Evolutionary conservation across 2,329 filamentous ascomycete species (phyloP).

Genomic region (Fonsecaea monophora): DNA sequence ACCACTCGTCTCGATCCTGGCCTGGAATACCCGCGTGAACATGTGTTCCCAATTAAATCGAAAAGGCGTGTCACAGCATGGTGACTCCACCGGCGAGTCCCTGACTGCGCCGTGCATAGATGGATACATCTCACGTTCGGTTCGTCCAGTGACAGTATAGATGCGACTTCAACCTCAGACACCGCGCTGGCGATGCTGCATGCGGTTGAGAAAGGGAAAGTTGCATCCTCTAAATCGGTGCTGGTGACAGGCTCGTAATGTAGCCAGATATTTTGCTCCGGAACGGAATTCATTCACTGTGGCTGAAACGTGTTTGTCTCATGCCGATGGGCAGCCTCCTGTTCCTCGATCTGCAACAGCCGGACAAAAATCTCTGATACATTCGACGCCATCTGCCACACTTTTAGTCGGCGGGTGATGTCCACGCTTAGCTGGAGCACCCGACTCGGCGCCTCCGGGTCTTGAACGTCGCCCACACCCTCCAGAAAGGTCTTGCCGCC

Average conservation of each 20-base stretch:
- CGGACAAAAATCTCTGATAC: slow-evolving; percentile 22
- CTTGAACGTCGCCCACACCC: slow-evolving; percentile 13
- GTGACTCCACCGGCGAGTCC: background rate
- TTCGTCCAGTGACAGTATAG: background rate
- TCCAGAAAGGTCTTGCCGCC: slow-evolving; percentile 23
- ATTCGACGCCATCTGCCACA: slow-evolving; percentile 21
- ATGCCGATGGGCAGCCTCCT: background rate
- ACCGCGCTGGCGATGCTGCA: too few relatives aligned
- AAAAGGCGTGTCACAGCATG: background rate
- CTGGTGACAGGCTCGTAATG: too few relatives aligned
- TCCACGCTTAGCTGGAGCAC: slow-evolving; percentile 14
- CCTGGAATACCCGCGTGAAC: too few relatives aligned
- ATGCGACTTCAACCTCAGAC: background rate
- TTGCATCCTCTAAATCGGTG: too few relatives aligned
- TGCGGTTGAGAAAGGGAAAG: too few relatives aligned
- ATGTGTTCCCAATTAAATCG: background rate
- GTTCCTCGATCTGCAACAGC: slow-evolving; percentile 16
- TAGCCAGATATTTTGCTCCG: background rate
- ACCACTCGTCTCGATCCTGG: too few relatives aligned
- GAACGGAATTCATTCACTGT: background rate
- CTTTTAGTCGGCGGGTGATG: slow-evolving; percentile 18
- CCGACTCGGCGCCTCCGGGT: slow-evolving; percentile 11
- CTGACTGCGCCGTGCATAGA: background rate
- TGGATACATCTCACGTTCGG: background rate
- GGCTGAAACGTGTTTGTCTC: background rate